phyloP scores from a whole-genome alignment of 1,284 basidiomycete species.

The Marasmius tenuissimus region DNA sequence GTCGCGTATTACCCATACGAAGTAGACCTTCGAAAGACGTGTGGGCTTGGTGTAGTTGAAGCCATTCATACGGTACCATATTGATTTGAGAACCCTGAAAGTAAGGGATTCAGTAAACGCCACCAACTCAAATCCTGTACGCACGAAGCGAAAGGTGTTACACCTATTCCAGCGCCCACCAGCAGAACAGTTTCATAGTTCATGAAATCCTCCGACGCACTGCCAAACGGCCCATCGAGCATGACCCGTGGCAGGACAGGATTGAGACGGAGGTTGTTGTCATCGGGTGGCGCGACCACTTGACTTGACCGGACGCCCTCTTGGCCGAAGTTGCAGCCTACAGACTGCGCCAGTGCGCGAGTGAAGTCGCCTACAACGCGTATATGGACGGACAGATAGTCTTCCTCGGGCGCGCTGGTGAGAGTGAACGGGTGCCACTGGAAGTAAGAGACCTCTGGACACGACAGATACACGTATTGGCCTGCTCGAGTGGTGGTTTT shows the following conservation, averaged over 20 bases:
- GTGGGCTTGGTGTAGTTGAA: slow-evolving; percentile 70
- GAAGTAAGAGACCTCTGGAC: slow-evolving; percentile 88
- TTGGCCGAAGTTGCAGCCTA: slow-evolving; percentile 81
- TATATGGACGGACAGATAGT: slow-evolving; percentile 89
- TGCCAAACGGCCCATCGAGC: slow-evolving; percentile 88
- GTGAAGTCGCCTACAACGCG: slow-evolving; percentile 89
- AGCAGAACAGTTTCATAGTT: slow-evolving; percentile 85
- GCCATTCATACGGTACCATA: slow-evolving; percentile 93
- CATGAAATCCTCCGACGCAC: slow-evolving; percentile 82
- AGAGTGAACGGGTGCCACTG: slow-evolving; percentile 95
- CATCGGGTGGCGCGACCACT: slow-evolving; percentile 41
- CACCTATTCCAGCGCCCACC: slow-evolving; percentile 89
- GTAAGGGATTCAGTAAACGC: slow-evolving; percentile 9
- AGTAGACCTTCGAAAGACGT: slow-evolving; percentile 82
- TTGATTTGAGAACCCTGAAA: slow-evolving; percentile 79
- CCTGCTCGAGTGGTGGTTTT: slow-evolving; percentile 78
- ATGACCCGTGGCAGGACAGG: slow-evolving; percentile 82
- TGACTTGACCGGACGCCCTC: slow-evolving; percentile 24
- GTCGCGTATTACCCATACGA: slow-evolving; percentile 88
- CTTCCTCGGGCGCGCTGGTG: slow-evolving; percentile 87
- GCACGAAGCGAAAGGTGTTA: slow-evolving; percentile 89
- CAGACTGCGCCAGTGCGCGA: slow-evolving; percentile 68
- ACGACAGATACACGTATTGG: slow-evolving; percentile 86
- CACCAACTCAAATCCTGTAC: slow-evolving; percentile 26
- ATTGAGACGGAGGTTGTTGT: slow-evolving; percentile 61